Percentiles rank a stretch among this genome's conserved stretches.
phyloP scores from a whole-genome alignment of 108 stramenopile species.

The Cylindrotheca fusiformis region DNA sequence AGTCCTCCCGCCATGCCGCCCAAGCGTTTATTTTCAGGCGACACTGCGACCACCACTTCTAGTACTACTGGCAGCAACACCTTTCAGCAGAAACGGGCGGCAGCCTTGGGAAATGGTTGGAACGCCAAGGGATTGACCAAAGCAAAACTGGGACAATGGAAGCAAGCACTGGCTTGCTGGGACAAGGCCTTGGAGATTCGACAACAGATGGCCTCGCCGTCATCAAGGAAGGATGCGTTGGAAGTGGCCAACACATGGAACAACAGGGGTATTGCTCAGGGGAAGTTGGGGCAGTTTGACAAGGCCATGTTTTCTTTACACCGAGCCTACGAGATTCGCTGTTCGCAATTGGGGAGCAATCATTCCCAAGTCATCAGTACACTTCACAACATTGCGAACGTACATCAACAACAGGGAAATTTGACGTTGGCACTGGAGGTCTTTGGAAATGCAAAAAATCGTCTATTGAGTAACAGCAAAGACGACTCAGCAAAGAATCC shows the following conservation, averaged over 20 bases:
- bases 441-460: constrained; percentile 24
- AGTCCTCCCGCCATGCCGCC: not conserved
- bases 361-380: constrained; percentile 28
- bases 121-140: constrained; percentile 27
- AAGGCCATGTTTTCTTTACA: constrained; percentile 26
- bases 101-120: constrained; percentile 21
- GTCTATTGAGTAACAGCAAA: not conserved
- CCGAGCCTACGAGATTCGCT: constrained; percentile 23
- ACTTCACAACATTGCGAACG: constrained; percentile 52
- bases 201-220: not conserved
- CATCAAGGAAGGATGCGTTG: not conserved
- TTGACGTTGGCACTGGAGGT: constrained; percentile 14
- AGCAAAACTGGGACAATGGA: constrained; percentile 19
- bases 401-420: constrained; percentile 28
- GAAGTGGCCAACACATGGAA: constrained; percentile 46
- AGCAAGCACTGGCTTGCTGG: constrained; percentile 25
- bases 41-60: not conserved
- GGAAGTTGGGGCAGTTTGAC: constrained; percentile 22
- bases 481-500: not conserved
- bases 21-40: not conserved
- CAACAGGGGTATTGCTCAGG: constrained; percentile 48
- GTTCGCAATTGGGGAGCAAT: not conserved
- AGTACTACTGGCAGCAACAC: not conserved
- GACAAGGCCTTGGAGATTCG: constrained; percentile 38
- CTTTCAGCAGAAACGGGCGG: not conserved